phyloP scores from a whole-genome alignment of 2,329 filamentous ascomycete genomes.

The Aspergillus glaucus region DNA sequence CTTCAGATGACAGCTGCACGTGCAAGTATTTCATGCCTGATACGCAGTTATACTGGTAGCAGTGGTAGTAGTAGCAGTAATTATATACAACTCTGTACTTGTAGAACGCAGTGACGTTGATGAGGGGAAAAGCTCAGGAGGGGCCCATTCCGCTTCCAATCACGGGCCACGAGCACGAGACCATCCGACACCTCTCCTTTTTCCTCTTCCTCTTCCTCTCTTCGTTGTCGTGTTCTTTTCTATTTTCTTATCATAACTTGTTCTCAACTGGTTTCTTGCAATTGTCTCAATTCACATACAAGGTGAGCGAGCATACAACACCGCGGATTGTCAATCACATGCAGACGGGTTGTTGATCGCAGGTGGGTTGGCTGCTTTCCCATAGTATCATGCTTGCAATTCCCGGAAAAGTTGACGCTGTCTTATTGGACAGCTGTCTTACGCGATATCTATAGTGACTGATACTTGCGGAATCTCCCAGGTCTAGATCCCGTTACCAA shows the following conservation, averaged over 20 bases:
- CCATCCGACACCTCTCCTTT: conserved; percentile 12
- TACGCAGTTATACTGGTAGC: not conserved
- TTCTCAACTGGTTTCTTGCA: conserved; percentile 6
- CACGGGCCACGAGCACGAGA: conserved; percentile 28
- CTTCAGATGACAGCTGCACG: not conserved
- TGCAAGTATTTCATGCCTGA: not conserved
- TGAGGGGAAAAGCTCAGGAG: conserved; percentile 1
- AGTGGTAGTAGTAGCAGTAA: no score
- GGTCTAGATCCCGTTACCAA: not conserved
- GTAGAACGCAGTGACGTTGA: not conserved
- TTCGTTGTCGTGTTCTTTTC: conserved; percentile 12
- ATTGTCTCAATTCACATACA: conserved; percentile 5
- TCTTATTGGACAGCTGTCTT: not conserved
- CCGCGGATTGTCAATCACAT: not conserved
- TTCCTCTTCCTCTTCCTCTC: conserved; percentile 1
- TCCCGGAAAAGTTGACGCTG: not conserved
- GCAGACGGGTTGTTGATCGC: not conserved
- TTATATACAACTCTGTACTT: not conserved
- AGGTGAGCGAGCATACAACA: not conserved
- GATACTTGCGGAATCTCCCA: not conserved
- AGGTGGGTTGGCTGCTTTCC: not conserved
- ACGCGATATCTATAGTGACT: not conserved
- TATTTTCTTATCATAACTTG: conserved; percentile 5
- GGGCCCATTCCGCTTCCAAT: conserved; percentile 15
- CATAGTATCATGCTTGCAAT: not conserved